Base-by-base conservation (phyloP, 768 basidiomycete genomes). In the Paxillus ammoniavirescens region DNA sequence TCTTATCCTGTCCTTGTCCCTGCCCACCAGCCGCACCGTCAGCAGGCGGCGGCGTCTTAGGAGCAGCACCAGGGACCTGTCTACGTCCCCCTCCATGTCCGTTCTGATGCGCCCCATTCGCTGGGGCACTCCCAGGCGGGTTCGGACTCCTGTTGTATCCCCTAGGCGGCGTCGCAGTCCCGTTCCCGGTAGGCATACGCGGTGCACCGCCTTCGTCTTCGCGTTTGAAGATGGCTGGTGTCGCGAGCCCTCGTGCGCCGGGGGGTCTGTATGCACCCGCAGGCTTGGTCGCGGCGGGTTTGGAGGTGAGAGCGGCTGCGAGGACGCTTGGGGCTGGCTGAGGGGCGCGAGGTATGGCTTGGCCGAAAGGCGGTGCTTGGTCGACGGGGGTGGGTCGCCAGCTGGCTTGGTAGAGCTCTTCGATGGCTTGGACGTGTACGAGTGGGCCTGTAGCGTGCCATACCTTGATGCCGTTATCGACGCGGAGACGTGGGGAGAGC, bases 381-480 rank as follows among this genome's bases (percentile, higher is more conserved):
- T 89, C 89, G 13, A 87, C 74, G 18, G 81, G 81, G 0, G 77
- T 81, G 8, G 93, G 93, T 31, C 90, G 76, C 94, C 93, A 96
- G 1, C 82, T 75, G 0, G 82, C 79, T 72, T 97, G 93, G 70
- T 98, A 98, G 13, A 97, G 80, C 67, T 98, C 96, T 4, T 97
- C 93, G 50, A 84, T 72, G 44, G 75, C 64, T 67, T 97, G 92
- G 17, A 89, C 75, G 57, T 98, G 93, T 50, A 97, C 66, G n/a
- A 98, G 81, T 1, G 84, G 79, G 8, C 97, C 95, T 0, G 85
- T 80, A 68, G 91, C 94, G 68, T 96, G 94, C 90, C 89, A 98
- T 55, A 99, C 79, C 75, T 95, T 97, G 70, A 98, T 84, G 1
- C 95, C 94, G 61, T 98, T 98, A 74, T 99, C 97, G 54, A 99